phyloP scores from a whole-genome alignment of 139 green algal genomes.

The Axilococcus clingmanii region DNA sequence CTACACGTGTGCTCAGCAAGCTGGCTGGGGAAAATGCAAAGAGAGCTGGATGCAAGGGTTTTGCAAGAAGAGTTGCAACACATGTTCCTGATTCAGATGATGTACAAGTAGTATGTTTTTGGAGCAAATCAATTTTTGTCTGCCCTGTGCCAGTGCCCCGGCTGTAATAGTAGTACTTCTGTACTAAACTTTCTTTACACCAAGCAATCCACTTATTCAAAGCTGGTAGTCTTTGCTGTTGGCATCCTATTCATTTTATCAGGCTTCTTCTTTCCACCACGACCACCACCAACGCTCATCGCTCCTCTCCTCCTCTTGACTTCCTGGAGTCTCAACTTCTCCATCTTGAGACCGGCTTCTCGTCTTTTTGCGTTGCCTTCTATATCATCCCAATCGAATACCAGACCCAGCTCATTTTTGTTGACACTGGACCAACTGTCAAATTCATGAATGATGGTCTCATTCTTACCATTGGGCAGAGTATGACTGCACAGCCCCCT shows the following conservation, averaged over 20 bases:
- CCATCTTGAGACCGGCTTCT: conserved; percentile 49
- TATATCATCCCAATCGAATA: conserved; percentile 66
- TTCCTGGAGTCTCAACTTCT: conserved; percentile 42
- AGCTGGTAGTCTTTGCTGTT: conserved; percentile 14
- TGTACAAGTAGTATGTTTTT: too few species aligned
- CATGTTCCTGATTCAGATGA: too few species aligned
- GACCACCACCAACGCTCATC: background rate
- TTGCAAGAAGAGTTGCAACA: background rate
- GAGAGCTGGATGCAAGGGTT: conserved; percentile 2
- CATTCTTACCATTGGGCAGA: conserved; percentile 50
- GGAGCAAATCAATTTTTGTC: too few species aligned
- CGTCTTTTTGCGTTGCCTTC: conserved; percentile 50
- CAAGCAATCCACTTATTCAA: conserved; percentile 16
- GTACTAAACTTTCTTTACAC: too few species aligned
- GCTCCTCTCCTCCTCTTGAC: conserved; percentile 14
- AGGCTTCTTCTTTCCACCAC: background rate
- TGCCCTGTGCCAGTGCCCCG: too few species aligned
- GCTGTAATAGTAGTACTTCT: too few species aligned
- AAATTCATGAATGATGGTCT: conserved; percentile 58
- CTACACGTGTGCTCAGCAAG: background rate
- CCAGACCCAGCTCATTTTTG: conserved; percentile 28
- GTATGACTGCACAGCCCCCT: conserved; percentile 57
- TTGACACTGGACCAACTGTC: conserved; percentile 56
- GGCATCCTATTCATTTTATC: conserved; percentile 18
- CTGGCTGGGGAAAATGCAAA: background rate